phyloP scores from a whole-genome alignment of 73 alveolate genomes.

The Paramecium primaurelia region DNA sequence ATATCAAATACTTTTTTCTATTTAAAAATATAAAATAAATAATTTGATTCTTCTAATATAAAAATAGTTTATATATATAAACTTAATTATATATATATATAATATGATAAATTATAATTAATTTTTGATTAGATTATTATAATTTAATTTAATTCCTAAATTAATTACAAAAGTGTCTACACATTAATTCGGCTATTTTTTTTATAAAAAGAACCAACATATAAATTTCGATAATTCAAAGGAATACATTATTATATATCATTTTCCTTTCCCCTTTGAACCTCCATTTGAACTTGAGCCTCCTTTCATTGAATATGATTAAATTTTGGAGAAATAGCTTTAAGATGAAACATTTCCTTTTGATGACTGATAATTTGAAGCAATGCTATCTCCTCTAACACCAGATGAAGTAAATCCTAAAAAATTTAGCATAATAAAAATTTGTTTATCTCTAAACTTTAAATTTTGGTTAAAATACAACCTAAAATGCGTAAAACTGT shows the following conservation, averaged over 20 bases:
- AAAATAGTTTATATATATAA: no score
- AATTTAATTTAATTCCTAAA: neutral
- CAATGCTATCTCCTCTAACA: neutral
- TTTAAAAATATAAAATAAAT: neutral
- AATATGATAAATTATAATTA: no score
- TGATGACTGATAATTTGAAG: neutral
- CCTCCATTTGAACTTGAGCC: neutral
- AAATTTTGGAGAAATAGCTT: neutral
- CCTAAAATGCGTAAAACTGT: neutral
- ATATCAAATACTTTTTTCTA: neutral
- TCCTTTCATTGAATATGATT: neutral
- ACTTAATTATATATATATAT: no score
- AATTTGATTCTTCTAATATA: neutral
- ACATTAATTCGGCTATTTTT: neutral
- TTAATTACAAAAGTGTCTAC: neutral
- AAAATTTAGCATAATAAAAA: neutral
- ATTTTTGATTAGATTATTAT: neutral
- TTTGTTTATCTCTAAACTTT: neutral
- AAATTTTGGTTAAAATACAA: neutral
- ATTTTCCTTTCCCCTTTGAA: neutral
- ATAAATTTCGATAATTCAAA: neutral
- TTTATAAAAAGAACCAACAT: neutral
- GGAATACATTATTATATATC: neutral
- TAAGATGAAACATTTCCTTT: neutral
- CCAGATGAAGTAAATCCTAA: neutral